phyloP scores from a whole-genome alignment of 2,329 filamentous ascomycete genomes.

The Cladosporium halotolerans region DNA sequence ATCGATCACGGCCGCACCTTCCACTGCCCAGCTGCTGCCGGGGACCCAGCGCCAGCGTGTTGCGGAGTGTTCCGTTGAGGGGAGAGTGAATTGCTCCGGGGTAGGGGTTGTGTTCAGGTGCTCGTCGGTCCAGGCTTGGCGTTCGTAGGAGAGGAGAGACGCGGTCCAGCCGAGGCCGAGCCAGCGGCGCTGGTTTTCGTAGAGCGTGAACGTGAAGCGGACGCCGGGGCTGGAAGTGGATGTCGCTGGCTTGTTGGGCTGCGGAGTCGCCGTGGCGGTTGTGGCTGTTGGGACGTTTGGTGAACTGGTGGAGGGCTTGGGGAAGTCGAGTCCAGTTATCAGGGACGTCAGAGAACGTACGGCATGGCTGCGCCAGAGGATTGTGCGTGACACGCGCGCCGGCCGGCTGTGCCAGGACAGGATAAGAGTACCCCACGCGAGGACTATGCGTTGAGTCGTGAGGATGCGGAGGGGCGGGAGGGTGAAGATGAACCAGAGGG shows the following conservation, averaged over 20 bases:
- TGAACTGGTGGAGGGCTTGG: slow-evolving; percentile 34
- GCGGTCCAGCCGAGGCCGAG: slow-evolving; percentile 91
- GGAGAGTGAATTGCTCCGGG: slow-evolving; percentile 65
- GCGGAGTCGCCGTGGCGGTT: slow-evolving; percentile 27
- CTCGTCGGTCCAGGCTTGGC: slow-evolving; percentile 91
- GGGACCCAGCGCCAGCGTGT: slow-evolving; percentile 75
- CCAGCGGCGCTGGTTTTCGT: slow-evolving; percentile 95
- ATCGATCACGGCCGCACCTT: slow-evolving; percentile 56
- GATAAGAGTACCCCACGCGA: slow-evolving; percentile 79
- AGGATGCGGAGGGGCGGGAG: slow-evolving; percentile 78
- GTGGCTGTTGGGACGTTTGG: slow-evolving; percentile 32
- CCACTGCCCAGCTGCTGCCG: slow-evolving; percentile 80
- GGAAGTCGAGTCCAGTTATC: slow-evolving; percentile 75
- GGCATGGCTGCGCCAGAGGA: slow-evolving; percentile 81
- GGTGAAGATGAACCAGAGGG: slow-evolving; percentile 78
- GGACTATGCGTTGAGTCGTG: slow-evolving; percentile 74
- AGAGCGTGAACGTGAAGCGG: slow-evolving; percentile 92
- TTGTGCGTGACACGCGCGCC: slow-evolving; percentile 73
- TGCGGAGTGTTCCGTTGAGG: slow-evolving; percentile 58
- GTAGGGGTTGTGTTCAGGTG: slow-evolving; percentile 74
- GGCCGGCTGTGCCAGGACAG: slow-evolving; percentile 90
- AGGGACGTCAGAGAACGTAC: slow-evolving; percentile 63
- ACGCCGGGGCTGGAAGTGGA: slow-evolving; percentile 60
- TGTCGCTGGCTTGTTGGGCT: slow-evolving; percentile 32
- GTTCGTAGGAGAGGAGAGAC: slow-evolving; percentile 83